Base-by-base conservation (phyloP, 129 eudicot species). In the Lonicera japonica region DNA sequence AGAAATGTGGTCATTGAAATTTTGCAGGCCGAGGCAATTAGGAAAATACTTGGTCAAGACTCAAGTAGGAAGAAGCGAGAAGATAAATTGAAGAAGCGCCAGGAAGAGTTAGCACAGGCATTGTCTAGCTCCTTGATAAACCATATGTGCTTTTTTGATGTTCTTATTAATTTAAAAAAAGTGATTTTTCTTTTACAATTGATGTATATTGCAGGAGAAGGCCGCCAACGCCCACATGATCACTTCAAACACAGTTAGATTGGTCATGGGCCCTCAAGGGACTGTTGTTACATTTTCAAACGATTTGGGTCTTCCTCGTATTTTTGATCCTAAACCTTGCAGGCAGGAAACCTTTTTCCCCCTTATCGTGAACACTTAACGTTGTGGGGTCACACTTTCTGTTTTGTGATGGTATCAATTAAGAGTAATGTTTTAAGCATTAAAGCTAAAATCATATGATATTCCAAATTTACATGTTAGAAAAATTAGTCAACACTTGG, bases 1-100 rank as follows among this genome's bases (percentile, higher is more conserved):
- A 29, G 4, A 58, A 45, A 50, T 73, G 51, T 48, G 25, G 11
- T 10, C 25, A 50, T 66, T 57, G 48, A 58, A 52, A 45, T 60
- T n/a, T 48, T 74, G 52, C 70, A 91, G 97, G 98, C 90, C 20
- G 98, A 91, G 78, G 98, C 98, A 71, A 87, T 91, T 46, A 87
- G 98, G 75, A 87, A 82, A 75, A 91, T 91, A 51, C 95, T 87
- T 36, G 98, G 98, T 61, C 96, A 87, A 80, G 98, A 91, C 70
- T 87, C 98, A 16, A 80, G 78, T 65, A 79, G 95, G 80, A 87
- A 87, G 86, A 91, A 87, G 80, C 80, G 88, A 54, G 98, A 91
- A 80, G 98, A 91, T 64, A 87, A 84, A 68, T 63, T 79, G 66
- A 91, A 84, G 86, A 87, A 91, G 84, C 98, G 96, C 15, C 88